Percentiles rank a stretch among this genome's conserved stretches.
Conservation (phyloP, 2,329 filamentous ascomycete genomes). For the Davidsoniella virescens region DNA sequence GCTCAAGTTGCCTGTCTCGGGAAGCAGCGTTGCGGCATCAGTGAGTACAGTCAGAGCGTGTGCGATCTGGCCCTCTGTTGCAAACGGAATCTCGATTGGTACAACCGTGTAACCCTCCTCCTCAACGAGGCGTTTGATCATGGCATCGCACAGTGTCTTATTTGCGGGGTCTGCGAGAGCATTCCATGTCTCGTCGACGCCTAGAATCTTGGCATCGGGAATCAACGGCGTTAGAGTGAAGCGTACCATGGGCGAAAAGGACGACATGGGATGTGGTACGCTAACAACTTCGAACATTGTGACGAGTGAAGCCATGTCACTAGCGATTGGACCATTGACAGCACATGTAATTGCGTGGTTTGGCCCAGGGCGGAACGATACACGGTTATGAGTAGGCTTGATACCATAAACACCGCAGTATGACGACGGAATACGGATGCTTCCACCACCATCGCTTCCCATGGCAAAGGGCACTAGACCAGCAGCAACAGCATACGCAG, state of each 20-base stretch:
- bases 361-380: conserved; percentile 44
- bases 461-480: conserved; percentile 57
- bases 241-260: conserved; percentile 29
- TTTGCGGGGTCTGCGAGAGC: conserved; percentile 26
- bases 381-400: conserved; percentile 51
- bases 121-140: conserved; percentile 36
- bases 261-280: conserved; percentile 41
- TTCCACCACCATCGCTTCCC: conserved; percentile 58
- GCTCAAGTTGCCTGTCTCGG: conserved; percentile 34
- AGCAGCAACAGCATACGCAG: conserved; percentile 51
- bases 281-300: conserved; percentile 49
- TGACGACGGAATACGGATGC: conserved; percentile 54
- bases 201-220: conserved; percentile 33
- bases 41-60: conserved; percentile 60
- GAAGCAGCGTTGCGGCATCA: conserved; percentile 35
- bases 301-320: conserved; percentile 49
- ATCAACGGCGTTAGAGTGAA: conserved; percentile 17
- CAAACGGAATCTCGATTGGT: conserved; percentile 40
- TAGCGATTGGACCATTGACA: conserved; percentile 51
- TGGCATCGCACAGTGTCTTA: conserved; percentile 24
- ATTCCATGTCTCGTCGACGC: conserved; percentile 51
- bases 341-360: conserved; percentile 45
- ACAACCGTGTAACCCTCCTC: conserved; percentile 36
- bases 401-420: conserved; percentile 62
- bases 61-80: conserved; percentile 49